These are phyloP conservation scores for Flammula alnicola DNA, from an alignment of 1,284 basidiomycete genomes.

Conservation along the genomic window DNA sequence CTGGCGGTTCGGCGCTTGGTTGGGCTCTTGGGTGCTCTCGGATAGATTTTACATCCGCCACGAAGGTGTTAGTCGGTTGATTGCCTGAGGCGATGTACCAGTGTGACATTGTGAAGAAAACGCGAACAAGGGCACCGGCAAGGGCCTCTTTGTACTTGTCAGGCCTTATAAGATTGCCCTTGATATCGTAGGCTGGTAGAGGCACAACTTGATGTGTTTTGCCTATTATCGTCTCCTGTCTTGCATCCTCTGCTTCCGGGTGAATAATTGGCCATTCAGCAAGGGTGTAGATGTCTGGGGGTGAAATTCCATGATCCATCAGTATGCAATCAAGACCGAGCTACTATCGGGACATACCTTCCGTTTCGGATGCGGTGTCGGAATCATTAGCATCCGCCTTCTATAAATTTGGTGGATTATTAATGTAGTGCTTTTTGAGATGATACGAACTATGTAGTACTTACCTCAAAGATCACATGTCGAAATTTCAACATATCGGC, in stretches of 20 bases:
- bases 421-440: not conserved
- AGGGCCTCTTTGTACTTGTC: slow-evolving; percentile 8
- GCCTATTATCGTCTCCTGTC: not conserved
- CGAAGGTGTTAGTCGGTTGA: not conserved
- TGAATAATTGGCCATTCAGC: slow-evolving; percentile 4
- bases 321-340: not conserved
- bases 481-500: slow-evolving; percentile 3
- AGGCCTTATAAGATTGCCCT: slow-evolving; percentile 15
- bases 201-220: slow-evolving; percentile 15
- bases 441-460: not conserved
- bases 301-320: not conserved
- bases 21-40: not conserved
- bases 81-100: slow-evolving; percentile 1
- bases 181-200: slow-evolving; percentile 19
- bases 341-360: not conserved
- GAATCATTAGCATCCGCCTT: not conserved
- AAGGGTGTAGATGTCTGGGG: not conserved
- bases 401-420: not conserved
- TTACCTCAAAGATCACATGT: slow-evolving; percentile 9
- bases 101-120: slow-evolving; percentile 14
- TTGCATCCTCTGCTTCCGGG: slow-evolving; percentile 1
- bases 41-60: not conserved
- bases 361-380: slow-evolving; percentile 1
- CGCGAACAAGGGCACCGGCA: slow-evolving; percentile 16
- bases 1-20: not conserved